Evolutionary conservation across 306 rosid species (phyloP).

Genomic region (Casuarina cunninghamiana): DNA sequence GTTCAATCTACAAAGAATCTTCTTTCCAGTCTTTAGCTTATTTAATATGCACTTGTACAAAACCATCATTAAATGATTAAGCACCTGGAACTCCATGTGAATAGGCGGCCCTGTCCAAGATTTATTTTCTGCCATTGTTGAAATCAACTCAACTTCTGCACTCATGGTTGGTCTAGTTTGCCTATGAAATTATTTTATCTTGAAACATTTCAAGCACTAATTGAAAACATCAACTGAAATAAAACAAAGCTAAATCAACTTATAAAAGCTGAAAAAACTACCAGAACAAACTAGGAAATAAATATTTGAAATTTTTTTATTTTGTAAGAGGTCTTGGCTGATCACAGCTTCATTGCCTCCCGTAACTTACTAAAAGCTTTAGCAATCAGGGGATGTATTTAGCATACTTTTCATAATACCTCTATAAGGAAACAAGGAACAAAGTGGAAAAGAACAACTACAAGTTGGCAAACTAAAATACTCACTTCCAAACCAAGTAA

Average conservation of each 20-base stretch:
- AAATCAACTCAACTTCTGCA: constrained; percentile 98
- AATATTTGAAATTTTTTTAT: background rate
- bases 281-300: constrained; percentile 1
- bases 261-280: background rate
- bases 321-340: background rate
- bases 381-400: background rate
- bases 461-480: constrained; percentile 20
- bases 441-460: background rate
- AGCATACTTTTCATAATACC: too few relatives aligned
- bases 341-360: background rate
- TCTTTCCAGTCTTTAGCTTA: background rate
- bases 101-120: constrained; percentile 96
- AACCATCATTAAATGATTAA: background rate
- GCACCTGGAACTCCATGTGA: constrained; percentile 99
- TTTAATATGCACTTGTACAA: background rate
- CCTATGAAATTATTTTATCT: constrained; percentile 94
- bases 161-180: constrained; percentile 98
- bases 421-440: too few relatives aligned
- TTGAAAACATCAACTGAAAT: constrained; percentile 7
- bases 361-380: too few relatives aligned
- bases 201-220: constrained; percentile 11
- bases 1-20: background rate
- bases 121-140: constrained; percentile 90
- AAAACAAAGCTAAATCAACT: background rate
- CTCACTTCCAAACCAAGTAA: constrained; percentile 95